Evolutionary conservation across 2,329 filamentous ascomycete genomes (phyloP).

Genomic region (Aureobasidium sp.): DNA sequence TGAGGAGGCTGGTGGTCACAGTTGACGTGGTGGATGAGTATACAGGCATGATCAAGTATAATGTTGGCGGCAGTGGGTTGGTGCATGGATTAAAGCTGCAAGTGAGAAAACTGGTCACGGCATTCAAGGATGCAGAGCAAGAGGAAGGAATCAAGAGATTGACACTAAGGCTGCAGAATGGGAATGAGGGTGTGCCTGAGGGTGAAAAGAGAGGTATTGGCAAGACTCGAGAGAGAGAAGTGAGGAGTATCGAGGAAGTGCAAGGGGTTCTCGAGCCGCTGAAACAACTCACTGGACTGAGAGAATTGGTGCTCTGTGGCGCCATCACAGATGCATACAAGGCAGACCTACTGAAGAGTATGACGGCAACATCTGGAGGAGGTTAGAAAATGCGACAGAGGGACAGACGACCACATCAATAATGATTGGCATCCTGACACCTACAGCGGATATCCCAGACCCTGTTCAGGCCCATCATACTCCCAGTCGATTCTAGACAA

Average conservation of each 20-base stretch:
- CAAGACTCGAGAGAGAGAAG: slow-evolving; percentile 24
- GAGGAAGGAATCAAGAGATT: slow-evolving; percentile 18
- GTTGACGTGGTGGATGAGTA: slow-evolving; percentile 44
- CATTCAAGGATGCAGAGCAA: slow-evolving; percentile 23
- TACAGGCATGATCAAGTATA: slow-evolving; percentile 47
- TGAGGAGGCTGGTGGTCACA: slow-evolving; percentile 38
- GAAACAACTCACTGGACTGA: slow-evolving; percentile 30
- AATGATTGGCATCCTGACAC: too few species aligned
- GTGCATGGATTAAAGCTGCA: slow-evolving; percentile 36
- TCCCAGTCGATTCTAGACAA: too few species aligned
- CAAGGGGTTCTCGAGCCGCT: slow-evolving; percentile 40
- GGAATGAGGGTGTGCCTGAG: slow-evolving; percentile 25
- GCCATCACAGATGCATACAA: slow-evolving; percentile 33
- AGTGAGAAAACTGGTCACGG: slow-evolving; percentile 35
- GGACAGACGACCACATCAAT: too few species aligned
- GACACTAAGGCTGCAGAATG: slow-evolving; percentile 19
- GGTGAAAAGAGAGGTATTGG: slow-evolving; percentile 25
- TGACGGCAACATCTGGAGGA: neutral
- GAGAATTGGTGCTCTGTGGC: slow-evolving; percentile 32
- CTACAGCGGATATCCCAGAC: too few species aligned
- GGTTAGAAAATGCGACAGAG: too few species aligned
- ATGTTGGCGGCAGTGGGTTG: slow-evolving; percentile 40
- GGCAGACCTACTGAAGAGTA: neutral
- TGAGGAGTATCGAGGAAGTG: slow-evolving; percentile 29
- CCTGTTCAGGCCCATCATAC: too few species aligned